phyloP scores from a whole-genome alignment of 192 early-diverging fungal species.

The Coemansia asiatica region DNA sequence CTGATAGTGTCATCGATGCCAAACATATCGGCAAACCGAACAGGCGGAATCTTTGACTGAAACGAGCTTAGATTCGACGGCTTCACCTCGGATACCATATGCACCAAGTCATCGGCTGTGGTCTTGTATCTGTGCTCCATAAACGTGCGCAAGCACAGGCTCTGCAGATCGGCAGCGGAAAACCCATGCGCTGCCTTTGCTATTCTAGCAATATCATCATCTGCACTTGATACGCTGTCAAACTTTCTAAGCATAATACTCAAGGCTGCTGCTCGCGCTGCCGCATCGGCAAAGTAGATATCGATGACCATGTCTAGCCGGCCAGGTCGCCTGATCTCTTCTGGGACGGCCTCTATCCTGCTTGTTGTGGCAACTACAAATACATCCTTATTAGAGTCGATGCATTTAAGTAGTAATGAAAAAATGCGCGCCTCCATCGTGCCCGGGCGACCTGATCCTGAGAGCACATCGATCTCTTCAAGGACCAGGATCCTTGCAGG shows the following conservation, averaged over 20 bases:
- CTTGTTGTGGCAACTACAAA: constrained; percentile 50
- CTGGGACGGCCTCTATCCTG: constrained; percentile 21
- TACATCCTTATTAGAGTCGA: constrained; percentile 17
- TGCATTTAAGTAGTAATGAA: constrained; percentile 41
- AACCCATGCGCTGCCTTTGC: constrained; percentile 61
- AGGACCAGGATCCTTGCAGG: constrained; percentile 28
- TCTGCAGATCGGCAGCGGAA: constrained; percentile 77
- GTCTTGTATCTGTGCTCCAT: constrained; percentile 31
- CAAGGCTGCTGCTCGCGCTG: constrained; percentile 30
- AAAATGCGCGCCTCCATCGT: constrained; percentile 47
- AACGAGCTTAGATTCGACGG: constrained; percentile 29
- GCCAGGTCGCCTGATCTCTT: constrained; percentile 38
- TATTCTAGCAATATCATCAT: constrained; percentile 18
- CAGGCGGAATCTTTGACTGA: constrained; percentile 59
- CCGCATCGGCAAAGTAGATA: constrained; percentile 30
- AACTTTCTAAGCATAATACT: constrained; percentile 46
- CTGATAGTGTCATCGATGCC: constrained; percentile 71
- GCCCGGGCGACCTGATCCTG: constrained; percentile 25
- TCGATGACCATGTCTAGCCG: constrained; percentile 32
- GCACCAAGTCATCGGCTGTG: constrained; percentile 29
- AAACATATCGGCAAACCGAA: constrained; percentile 71
- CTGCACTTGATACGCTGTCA: constrained; percentile 12
- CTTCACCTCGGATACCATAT: constrained; percentile 14
- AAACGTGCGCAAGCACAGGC: constrained; percentile 59
- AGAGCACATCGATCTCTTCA: constrained; percentile 50